Evolutionary conservation across 495 filamentous ascomycete species (phyloP).

Genomic region (Amniculicola lignicola): DNA sequence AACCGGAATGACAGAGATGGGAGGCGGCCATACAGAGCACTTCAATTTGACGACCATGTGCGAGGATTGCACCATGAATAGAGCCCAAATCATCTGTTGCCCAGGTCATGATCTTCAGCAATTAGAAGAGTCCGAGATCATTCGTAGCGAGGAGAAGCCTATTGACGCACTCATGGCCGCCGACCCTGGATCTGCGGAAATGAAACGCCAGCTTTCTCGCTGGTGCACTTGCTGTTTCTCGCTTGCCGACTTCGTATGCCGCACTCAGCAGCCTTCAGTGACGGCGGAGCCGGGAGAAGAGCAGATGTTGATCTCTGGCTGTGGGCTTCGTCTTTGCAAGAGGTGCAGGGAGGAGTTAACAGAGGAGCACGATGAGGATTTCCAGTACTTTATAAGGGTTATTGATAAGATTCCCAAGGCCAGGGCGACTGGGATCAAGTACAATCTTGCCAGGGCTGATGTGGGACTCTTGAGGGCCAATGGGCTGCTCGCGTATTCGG

Average conservation of each 20-base stretch:
- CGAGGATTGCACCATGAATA: background rate
- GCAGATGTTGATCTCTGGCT: constrained; percentile 2
- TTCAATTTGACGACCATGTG: constrained; percentile 11
- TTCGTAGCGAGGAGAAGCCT: background rate
- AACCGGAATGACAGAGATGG: constrained; percentile 19
- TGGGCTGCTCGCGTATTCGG: constrained; percentile 14
- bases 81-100: constrained; percentile 16
- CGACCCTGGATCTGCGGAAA: background rate
- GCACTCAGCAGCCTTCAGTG: constrained; percentile 6
- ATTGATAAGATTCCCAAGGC: constrained; percentile 12
- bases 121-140: background rate
- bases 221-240: constrained; percentile 26
- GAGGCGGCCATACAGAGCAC: constrained; percentile 19
- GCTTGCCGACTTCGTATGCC: constrained; percentile 15
- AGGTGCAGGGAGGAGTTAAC: constrained; percentile 5
- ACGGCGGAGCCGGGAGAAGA: background rate
- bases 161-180: constrained; percentile 1
- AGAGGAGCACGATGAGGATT: constrained; percentile 1
- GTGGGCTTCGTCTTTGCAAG: constrained; percentile 18
- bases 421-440: background rate
- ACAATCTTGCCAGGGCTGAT: constrained; percentile 7
- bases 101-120: background rate
- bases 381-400: background rate
- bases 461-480: constrained; percentile 20
- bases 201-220: background rate